Base-by-base conservation (phyloP, 2,329 filamentous ascomycete species). In the Beauveria australis region DNA sequence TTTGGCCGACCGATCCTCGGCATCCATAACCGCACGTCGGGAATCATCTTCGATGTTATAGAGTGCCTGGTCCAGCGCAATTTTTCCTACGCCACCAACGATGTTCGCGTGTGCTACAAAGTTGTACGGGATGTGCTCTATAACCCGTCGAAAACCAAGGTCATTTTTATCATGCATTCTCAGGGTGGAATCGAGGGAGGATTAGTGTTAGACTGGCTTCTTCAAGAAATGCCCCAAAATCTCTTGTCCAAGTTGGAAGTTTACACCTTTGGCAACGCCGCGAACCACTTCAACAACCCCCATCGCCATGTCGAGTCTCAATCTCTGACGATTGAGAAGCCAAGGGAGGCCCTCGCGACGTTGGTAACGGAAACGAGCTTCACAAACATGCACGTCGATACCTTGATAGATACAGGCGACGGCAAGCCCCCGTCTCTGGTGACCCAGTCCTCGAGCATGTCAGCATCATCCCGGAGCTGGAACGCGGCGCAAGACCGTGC, bases 281-380 rank as follows among this genome's bases (percentile, higher is more conserved):
- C 89, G 0, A 91, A 91, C 67, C 89, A 92, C 71, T 92, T 91
- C 76, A 92, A 92, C 71, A 91, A 91, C 64, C 89, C 89, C 0
- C 81, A 84, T 65, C 77, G 80, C 3, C 79, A 81, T 61, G 66
- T 75, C 12, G 67, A 72, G 1, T 79, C 78, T 1, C 80, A 84
- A 63, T 65, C 67, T 6, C 64, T 76, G 1, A 62, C 69, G 1
- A 62, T 66, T 2, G 66, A 67, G 3, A 70, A 75, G 19, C 78
- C 75, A 0, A 61, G 69, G n/a, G 69, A 68, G 18, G 70, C 71
- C 14, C 66, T 73, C 60, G 67, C 69, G 12, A 72, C 72, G 0
- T 62, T 72, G 9, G 67, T 74, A 24, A 73, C 74, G 0, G 72
- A 78, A 57, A 72, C 73, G 1, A 73, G 70, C 10, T 69, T 71